These are phyloP conservation scores for Solanum chiquidenum DNA, from an alignment of 257 asterid genomes.

Conservation along the genomic window DNA sequence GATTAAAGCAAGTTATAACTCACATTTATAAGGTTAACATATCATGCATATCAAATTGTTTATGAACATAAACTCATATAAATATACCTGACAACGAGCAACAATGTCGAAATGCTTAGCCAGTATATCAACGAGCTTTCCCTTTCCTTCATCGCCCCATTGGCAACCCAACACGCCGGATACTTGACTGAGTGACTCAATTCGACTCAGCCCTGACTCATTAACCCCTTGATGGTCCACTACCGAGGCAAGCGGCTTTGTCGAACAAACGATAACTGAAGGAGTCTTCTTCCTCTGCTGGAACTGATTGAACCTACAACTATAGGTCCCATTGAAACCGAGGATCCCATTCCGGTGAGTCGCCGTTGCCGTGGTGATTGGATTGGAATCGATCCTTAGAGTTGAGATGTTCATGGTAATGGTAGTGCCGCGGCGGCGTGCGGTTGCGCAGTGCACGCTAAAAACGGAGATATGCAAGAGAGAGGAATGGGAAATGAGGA, in stretches of 20 bases:
- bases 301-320: not conserved
- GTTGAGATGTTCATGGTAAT: slow-evolving; percentile 2
- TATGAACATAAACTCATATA: not conserved
- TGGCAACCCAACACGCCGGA: slow-evolving; percentile 90
- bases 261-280: not conserved
- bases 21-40: not conserved
- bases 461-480: not conserved
- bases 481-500: not conserved
- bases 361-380: not conserved
- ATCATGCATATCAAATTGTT: not conserved
- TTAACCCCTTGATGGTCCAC: slow-evolving; percentile 2
- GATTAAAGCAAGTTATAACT: not conserved
- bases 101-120: slow-evolving; percentile 79
- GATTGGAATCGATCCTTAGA: not conserved
- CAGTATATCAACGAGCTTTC: slow-evolving; percentile 80
- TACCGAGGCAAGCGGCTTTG: not conserved
- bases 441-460: not conserved
- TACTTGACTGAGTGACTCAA: slow-evolving; percentile 72
- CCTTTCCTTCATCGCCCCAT: slow-evolving; percentile 99
- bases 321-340: not conserved
- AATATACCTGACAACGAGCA: slow-evolving; percentile 85
- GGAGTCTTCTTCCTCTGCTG: not conserved
- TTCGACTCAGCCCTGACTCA: slow-evolving; percentile 29
- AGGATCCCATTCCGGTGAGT: not conserved
- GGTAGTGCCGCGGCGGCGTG: not conserved